A percentile compares a stretch with the other conserved stretches of the same genome.
These are phyloP conservation scores for Gaeumannomyces sp. DNA, from an alignment of 2,329 filamentous ascomycete genomes.

Conservation along the genomic window DNA sequence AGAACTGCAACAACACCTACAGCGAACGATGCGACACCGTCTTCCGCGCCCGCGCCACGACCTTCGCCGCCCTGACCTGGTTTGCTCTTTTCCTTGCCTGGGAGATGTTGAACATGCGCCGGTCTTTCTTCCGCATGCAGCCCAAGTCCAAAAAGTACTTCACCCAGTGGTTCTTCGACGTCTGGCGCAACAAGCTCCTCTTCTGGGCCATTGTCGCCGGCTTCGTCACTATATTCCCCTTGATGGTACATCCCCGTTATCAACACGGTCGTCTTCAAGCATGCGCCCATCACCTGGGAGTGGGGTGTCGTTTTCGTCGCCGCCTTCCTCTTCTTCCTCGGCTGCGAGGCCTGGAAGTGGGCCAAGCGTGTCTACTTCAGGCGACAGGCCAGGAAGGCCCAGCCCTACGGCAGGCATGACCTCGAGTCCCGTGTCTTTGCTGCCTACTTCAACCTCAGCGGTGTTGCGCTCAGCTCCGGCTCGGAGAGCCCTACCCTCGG, in stretches of 20 bases:
- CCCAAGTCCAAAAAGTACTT: conserved; percentile 35
- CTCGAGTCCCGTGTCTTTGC: conserved; percentile 10
- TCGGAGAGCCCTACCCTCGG: background rate
- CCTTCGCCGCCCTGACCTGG: conserved; percentile 61
- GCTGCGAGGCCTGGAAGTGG: conserved; percentile 45
- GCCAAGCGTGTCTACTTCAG: conserved; percentile 30
- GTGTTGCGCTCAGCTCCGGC: background rate
- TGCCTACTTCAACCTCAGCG: conserved; percentile 5
- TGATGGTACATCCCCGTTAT: conserved; percentile 43
- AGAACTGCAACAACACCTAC: conserved; percentile 46
- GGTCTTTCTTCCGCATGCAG: conserved; percentile 62
- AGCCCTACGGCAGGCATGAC: conserved; percentile 4
- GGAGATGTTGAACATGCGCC: conserved; percentile 59
- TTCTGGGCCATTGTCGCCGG: conserved; percentile 43
- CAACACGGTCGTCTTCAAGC: conserved; percentile 43
- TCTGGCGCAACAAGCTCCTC: conserved; percentile 60
- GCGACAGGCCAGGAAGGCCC: background rate
- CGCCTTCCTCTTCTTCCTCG: conserved; percentile 40
- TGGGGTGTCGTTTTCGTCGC: conserved; percentile 43
- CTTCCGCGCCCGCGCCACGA: conserved; percentile 59
- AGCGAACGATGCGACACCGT: conserved; percentile 44
- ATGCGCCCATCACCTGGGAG: conserved; percentile 45
- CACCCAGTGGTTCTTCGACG: conserved; percentile 52
- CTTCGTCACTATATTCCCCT: conserved; percentile 27
- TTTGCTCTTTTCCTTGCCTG: conserved; percentile 61